A percentile compares a stretch with the other conserved stretches of the same genome.
phyloP scores from a whole-genome alignment of 1,284 basidiomycete genomes.

The Marasmius sp. region DNA sequence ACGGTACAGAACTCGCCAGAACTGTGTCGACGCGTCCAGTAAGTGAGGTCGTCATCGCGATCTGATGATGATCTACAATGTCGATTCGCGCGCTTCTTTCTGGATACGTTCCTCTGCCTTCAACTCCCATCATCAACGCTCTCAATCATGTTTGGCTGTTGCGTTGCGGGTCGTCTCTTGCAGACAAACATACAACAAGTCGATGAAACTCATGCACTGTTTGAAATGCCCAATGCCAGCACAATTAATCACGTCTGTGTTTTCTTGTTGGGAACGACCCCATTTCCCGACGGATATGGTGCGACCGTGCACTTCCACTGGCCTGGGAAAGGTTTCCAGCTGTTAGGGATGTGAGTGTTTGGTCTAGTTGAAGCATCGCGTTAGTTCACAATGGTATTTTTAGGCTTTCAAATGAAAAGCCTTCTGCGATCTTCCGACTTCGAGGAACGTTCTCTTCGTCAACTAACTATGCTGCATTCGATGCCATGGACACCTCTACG shows the following conservation, averaged over 20 bases:
- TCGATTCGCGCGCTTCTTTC: not conserved
- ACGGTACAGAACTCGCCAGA: not conserved
- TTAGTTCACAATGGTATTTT: not conserved
- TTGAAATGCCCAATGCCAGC: constrained; percentile 75
- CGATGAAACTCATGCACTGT: constrained; percentile 84
- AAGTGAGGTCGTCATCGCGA: too few relatives aligned
- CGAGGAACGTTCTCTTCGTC: constrained; percentile 63
- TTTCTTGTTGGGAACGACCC: constrained; percentile 83
- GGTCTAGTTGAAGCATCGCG: not conserved
- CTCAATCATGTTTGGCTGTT: constrained; percentile 66
- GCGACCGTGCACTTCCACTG: constrained; percentile 89
- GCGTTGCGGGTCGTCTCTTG: constrained; percentile 72
- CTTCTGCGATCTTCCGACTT: constrained; percentile 89
- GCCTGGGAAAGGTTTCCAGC: constrained; percentile 86
- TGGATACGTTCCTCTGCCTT: not conserved
- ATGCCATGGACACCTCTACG: constrained; percentile 32
- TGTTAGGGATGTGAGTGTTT: constrained; percentile 79
- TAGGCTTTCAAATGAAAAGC: constrained; percentile 89
- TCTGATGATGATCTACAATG: not conserved
- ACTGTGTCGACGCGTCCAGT: too few relatives aligned
- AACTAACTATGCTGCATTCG: constrained; percentile 56
- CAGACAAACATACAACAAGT: constrained; percentile 78
- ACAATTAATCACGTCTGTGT: constrained; percentile 89
- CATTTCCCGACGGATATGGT: constrained; percentile 88
- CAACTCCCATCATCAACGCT: not conserved